These are phyloP conservation scores for Terfezia boudieri DNA, from an alignment of 495 filamentous ascomycete species.

Conservation along the genomic window DNA sequence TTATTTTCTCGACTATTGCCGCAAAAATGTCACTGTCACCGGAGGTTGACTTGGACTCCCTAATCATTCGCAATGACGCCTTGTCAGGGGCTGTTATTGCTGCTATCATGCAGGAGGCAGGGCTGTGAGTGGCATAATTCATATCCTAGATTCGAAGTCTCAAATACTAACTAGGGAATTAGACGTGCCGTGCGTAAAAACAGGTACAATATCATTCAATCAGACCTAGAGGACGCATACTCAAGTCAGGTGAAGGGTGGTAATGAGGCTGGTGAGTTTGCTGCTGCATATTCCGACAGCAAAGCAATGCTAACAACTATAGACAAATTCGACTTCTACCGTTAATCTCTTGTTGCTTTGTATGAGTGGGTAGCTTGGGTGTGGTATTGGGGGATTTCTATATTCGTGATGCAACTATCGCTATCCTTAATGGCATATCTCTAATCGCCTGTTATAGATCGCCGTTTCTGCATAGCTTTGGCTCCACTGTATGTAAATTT, in stretches of 20 bases:
- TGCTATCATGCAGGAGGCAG: conserved; percentile 97
- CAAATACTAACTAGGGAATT: background rate
- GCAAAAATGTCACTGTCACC: conserved; percentile 89
- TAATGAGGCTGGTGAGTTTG: conserved; percentile 32
- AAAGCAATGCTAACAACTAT: no score
- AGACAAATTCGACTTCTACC: conserved; percentile 53
- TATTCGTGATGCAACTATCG: no score
- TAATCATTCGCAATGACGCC: conserved; percentile 92
- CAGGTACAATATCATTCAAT: conserved; percentile 94
- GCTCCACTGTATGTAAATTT: no score
- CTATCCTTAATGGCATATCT: no score
- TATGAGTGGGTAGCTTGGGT: background rate
- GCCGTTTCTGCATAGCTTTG: no score
- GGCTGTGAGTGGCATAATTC: conserved; percentile 25
- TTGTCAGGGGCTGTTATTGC: conserved; percentile 89
- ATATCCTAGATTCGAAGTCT: background rate
- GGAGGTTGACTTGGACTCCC: conserved; percentile 83
- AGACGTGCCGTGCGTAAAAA: conserved; percentile 83
- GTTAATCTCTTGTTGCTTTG: conserved; percentile 4
- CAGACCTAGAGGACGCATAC: conserved; percentile 88
- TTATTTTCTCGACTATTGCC: conserved; percentile 93
- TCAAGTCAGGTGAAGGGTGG: conserved; percentile 81
- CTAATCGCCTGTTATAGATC: no score
- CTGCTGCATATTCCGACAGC: background rate
- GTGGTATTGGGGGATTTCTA: no score